Conservation (phyloP, 2,329 filamentous ascomycete species). For the Xenosphaeropsis pyriputrescens region DNA sequence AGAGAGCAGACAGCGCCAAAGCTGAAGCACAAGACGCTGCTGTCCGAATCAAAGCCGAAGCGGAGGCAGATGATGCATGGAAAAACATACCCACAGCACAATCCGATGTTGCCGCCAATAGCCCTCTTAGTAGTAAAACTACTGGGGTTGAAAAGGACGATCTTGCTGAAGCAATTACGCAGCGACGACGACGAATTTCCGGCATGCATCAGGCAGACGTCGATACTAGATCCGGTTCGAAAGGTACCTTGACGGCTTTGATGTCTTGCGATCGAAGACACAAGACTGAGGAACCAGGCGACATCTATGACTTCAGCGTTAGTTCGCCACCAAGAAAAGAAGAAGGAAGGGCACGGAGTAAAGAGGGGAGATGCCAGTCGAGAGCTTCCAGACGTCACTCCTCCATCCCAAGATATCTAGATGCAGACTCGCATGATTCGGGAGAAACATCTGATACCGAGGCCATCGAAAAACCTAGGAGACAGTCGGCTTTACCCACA, state of each 20-base stretch:
- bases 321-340: conserved; percentile 8
- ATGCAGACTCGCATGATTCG: too few species aligned
- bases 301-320: conserved; percentile 15
- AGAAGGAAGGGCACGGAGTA: conserved; percentile 3
- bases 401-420: conserved; percentile 2
- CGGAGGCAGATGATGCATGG: conserved; percentile 15
- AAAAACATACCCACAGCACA: conserved; percentile 13
- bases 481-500: neutral
- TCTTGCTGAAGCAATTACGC: conserved; percentile 14
- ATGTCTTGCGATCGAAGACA: conserved; percentile 14
- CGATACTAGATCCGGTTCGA: conserved; percentile 8
- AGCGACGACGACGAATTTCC: conserved; percentile 17
- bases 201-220: conserved; percentile 11
- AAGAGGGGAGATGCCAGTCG: conserved; percentile 6
- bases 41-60: conserved; percentile 13
- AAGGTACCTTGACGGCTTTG: conserved; percentile 14
- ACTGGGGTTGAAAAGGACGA: conserved; percentile 6
- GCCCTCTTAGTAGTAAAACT: conserved; percentile 14
- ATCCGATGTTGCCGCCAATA: conserved; percentile 10
- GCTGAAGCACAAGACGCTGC: conserved; percentile 8
- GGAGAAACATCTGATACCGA: conserved; percentile 3
- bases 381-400: conserved; percentile 12
- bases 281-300: conserved; percentile 9
- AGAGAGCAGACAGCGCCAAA: conserved; percentile 11
- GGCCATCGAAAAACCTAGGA: conserved; percentile 2